phyloP scores from a whole-genome alignment of 2,329 filamentous ascomycete genomes.

The Alternaria postmessia region DNA sequence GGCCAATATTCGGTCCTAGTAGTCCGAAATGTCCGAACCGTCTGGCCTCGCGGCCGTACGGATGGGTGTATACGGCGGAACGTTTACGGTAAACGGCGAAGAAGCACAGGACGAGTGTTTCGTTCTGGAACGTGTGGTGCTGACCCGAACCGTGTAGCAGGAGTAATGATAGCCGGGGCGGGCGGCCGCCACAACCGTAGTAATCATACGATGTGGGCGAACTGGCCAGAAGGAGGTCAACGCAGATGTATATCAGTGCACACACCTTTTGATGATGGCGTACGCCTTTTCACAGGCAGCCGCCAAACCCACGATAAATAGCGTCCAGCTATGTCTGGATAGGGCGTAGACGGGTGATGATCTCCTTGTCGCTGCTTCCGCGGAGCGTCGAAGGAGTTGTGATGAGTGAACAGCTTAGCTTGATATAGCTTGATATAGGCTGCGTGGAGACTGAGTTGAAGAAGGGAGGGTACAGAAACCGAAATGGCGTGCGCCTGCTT shows the following conservation, averaged over 20 bases:
- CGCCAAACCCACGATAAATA: not conserved
- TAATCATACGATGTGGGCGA: slow-evolving; percentile 3
- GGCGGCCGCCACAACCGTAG: slow-evolving; percentile 5
- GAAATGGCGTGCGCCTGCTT: slow-evolving; percentile 1
- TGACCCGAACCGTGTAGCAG: not conserved
- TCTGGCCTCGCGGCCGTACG: not conserved
- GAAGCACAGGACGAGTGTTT: not conserved
- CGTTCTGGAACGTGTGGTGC: slow-evolving; percentile 2
- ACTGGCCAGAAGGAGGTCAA: not conserved
- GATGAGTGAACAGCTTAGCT: not conserved
- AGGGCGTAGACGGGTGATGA: slow-evolving; percentile 1
- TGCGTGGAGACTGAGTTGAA: not conserved
- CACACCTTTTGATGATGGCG: not conserved
- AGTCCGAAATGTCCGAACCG: not conserved
- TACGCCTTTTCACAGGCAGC: not conserved
- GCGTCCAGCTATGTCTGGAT: slow-evolving; percentile 1
- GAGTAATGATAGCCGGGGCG: not conserved
- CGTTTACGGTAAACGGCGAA: not conserved
- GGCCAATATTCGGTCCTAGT: slow-evolving; percentile 2
- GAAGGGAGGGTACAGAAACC: not conserved
- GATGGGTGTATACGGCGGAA: not conserved
- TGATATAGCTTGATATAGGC: slow-evolving; percentile 4
- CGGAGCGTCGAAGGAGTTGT: slow-evolving; percentile 1
- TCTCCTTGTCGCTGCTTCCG: slow-evolving; percentile 2
- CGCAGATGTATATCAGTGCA: slow-evolving; percentile 3